These are phyloP conservation scores for Capsella bursapastoris DNA, from an alignment of 345 rosid genomes.

Conservation along the genomic window DNA sequence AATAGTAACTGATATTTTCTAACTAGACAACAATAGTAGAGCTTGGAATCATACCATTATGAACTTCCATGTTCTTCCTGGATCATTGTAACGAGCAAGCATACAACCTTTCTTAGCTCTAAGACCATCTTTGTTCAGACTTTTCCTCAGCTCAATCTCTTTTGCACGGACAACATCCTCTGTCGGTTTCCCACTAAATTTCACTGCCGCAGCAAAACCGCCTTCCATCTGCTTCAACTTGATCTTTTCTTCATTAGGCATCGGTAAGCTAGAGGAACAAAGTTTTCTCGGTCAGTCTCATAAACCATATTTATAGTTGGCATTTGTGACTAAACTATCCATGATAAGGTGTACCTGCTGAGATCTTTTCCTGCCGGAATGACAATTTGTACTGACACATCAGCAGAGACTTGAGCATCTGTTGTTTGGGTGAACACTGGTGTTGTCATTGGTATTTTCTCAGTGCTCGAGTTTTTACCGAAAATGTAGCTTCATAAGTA, in stretches of 20 bases:
- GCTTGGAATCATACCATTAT: conserved; percentile 55
- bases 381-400: conserved; percentile 78
- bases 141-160: conserved; percentile 63
- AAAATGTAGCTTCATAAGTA: conserved; percentile 64
- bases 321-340: not conserved
- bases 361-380: conserved; percentile 75
- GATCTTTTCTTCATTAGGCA: conserved; percentile 63
- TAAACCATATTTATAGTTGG: not conserved
- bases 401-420: conserved; percentile 57
- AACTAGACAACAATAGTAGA: conserved; percentile 5
- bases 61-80: conserved; percentile 76
- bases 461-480: conserved; percentile 63
- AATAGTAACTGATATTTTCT: not conserved
- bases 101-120: conserved; percentile 67
- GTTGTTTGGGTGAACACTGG: conserved; percentile 77
- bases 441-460: conserved; percentile 78
- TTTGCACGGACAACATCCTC: conserved; percentile 62
- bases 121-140: conserved; percentile 66
- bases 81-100: conserved; percentile 94
- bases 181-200: conserved; percentile 85
- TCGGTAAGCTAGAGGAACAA: conserved; percentile 62
- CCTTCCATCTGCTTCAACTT: conserved; percentile 72
- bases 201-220: conserved; percentile 71
- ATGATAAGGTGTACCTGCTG: conserved; percentile 52
- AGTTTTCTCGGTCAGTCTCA: not conserved